Base-by-base conservation (phyloP, 2,329 filamentous ascomycete species). In the Paraphaeosphaeria minitans region DNA sequence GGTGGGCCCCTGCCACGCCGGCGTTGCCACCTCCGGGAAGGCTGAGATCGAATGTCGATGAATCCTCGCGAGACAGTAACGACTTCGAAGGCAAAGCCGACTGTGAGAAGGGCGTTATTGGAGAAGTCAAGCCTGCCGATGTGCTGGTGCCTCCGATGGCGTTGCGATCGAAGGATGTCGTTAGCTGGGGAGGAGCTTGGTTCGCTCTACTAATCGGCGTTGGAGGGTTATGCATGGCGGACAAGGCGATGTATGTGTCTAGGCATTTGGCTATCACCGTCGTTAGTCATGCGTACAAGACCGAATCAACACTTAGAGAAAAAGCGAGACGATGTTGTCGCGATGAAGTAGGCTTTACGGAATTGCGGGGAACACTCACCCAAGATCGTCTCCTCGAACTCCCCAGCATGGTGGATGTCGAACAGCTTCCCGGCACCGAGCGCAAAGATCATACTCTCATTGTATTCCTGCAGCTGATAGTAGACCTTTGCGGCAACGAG, bases 301-400 rank as follows among this genome's bases (percentile, higher is more conserved):
- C 39, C 19, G 37, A 46, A 8, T 53, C 10, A 14, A 39, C 16
- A 16, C 14, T n/a, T 39, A 19, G 37, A 4, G 16, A 7, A 19
- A n/a, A 19, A n/a, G 6, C 2, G 5, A n/a, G 16, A 39, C 16
- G 14, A 39, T 49, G 39, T 29, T 42, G 13, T 19, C 21, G 48
- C n/a, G 21, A 27, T 3, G 14, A 9, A 22, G 16, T 39, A 13
- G 6, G 4, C 48, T 22, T 27, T 27, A 1, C 19, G 50, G 57
- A 53, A 29, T 52, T 55, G 58, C 56, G 56, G 27, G 42, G 59
- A 47, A 24, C 55, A 76, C 81, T 71, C 78, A 86, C 84, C 94
- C 77, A 98, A 93, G 80, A 99, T 98, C 57, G 95, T 99, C 82
- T 99, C 93, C 79, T 99, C 95, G 74, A 97, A 99, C 82, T 99